Conservation (phyloP, 768 basidiomycete species). For the Mycena olivaceomarginata region DNA sequence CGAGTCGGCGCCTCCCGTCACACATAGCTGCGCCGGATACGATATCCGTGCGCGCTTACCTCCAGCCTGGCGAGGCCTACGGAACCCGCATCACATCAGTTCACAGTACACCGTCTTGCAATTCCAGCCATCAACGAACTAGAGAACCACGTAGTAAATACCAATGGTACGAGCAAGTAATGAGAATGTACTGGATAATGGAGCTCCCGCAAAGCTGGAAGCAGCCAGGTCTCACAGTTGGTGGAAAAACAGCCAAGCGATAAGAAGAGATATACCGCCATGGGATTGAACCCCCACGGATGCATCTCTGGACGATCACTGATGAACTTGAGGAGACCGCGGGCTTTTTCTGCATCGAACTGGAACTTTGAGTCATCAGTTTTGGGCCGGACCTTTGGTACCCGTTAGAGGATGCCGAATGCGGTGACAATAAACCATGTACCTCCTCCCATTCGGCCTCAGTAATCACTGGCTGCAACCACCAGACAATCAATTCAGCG, state of each 20-base stretch:
- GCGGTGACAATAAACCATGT: background rate
- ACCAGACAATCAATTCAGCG: background rate
- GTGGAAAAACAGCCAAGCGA: background rate
- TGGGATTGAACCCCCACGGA: conserved; percentile 14
- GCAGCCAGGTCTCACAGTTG: conserved; percentile 12
- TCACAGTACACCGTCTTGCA: background rate
- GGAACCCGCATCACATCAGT: too few species aligned
- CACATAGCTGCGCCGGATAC: too few species aligned
- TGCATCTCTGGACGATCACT: background rate
- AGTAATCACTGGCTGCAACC: background rate
- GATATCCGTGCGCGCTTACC: too few species aligned
- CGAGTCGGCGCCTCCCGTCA: too few species aligned
- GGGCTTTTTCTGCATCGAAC: background rate
- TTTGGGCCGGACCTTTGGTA: too few species aligned
- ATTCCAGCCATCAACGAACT: background rate
- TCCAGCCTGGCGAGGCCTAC: too few species aligned
- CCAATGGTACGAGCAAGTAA: background rate
- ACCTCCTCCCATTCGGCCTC: background rate
- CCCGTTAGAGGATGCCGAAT: too few species aligned
- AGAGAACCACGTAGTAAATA: too few species aligned
- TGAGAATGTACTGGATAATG: background rate
- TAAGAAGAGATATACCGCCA: conserved; percentile 7
- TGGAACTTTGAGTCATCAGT: background rate
- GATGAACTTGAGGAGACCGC: conserved; percentile 2
- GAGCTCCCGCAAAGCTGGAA: background rate